Conservation (phyloP, 305 asterid species). For the Fraxinus nigra region DNA sequence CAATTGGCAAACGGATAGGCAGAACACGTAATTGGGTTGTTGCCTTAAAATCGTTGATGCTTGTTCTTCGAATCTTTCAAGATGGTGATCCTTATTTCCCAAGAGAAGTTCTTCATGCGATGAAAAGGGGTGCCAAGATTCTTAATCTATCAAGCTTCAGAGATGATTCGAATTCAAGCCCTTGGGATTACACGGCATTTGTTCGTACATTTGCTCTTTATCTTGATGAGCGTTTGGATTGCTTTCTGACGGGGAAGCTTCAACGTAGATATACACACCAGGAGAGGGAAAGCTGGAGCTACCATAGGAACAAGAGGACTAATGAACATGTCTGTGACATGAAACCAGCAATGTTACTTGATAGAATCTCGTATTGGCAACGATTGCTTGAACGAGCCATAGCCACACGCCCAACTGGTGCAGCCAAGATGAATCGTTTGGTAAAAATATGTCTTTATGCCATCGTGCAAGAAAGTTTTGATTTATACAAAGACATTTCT, state of each 20-base stretch:
- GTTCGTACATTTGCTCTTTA: conserved; percentile 75
- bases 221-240: conserved; percentile 78
- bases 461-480: conserved; percentile 72
- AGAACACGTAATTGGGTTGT: conserved; percentile 78
- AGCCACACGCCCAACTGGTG: conserved; percentile 77
- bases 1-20: conserved; percentile 71
- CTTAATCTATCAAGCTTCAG: conserved; percentile 70
- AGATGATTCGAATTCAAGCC: conserved; percentile 69
- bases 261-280: conserved; percentile 50
- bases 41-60: conserved; percentile 68
- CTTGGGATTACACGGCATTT: conserved; percentile 81
- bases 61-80: conserved; percentile 70
- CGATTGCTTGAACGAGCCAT: conserved; percentile 74
- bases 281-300: conserved; percentile 24
- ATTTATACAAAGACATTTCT: conserved; percentile 67
- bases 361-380: conserved; percentile 68
- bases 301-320: conserved; percentile 34
- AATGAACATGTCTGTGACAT: conserved; percentile 61
- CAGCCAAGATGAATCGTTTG: conserved; percentile 52
- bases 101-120: conserved; percentile 76
- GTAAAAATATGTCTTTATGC: conserved; percentile 59
- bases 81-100: conserved; percentile 92
- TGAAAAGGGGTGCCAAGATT: conserved; percentile 75
- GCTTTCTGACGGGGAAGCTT: conserved; percentile 78
- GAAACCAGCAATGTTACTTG: conserved; percentile 79